A percentile compares a stretch with the other conserved stretches of the same genome.
These are phyloP conservation scores for Coemansia sp. DNA, from an alignment of 192 early-diverging fungal species.

Conservation along the genomic window DNA sequence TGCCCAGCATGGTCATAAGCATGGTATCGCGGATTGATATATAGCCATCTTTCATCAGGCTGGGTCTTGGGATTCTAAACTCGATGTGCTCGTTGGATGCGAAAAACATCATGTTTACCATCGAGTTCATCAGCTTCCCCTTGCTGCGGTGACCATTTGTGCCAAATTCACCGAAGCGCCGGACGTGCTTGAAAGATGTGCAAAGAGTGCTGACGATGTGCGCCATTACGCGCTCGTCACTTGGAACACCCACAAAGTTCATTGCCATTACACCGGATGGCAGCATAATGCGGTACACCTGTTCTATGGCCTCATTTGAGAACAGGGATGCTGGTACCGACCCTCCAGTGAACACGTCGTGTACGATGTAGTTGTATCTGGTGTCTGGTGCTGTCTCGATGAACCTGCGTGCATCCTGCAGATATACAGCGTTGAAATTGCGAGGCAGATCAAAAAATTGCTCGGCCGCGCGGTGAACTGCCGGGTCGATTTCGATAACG, in stretches of 20 bases:
- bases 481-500: conserved; percentile 84
- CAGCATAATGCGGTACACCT: conserved; percentile 67
- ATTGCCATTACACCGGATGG: conserved; percentile 77
- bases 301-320: conserved; percentile 68
- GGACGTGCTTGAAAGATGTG: conserved; percentile 65
- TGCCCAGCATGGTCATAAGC: conserved; percentile 55
- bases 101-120: conserved; percentile 72
- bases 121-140: conserved; percentile 11
- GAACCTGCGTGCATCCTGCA: conserved; percentile 76
- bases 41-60: neutral
- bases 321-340: conserved; percentile 72
- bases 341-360: conserved; percentile 93
- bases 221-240: conserved; percentile 56
- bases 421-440: conserved; percentile 55
- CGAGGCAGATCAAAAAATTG: conserved; percentile 69
- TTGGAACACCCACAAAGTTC: conserved; percentile 76
- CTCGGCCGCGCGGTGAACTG: conserved; percentile 66
- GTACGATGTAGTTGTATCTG: conserved; percentile 82
- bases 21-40: conserved; percentile 20
- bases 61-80: conserved; percentile 33
- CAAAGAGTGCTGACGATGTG: conserved; percentile 67
- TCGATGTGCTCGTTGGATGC: conserved; percentile 55
- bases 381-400: conserved; percentile 57
- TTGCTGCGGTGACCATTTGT: conserved; percentile 20
- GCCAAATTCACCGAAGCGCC: conserved; percentile 64